Conservation (phyloP, 768 basidiomycete species). For the Russula dissimulans region DNA sequence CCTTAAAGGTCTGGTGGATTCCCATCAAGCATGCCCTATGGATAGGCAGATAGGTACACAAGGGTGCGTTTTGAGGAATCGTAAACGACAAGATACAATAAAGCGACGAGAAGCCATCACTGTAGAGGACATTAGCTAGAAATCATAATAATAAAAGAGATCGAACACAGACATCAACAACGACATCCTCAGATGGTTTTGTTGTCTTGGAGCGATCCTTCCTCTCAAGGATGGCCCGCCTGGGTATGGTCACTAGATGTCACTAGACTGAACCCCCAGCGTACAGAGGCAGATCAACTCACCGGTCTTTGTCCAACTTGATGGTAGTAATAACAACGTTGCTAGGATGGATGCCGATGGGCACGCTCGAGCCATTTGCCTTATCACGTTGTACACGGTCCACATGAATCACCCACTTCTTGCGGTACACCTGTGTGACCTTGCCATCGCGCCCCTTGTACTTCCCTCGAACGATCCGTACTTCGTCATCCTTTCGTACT, state of each 20-base stretch:
- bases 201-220: conserved; percentile 67
- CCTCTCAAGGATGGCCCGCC: conserved; percentile 79
- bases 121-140: conserved; percentile 21
- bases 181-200: conserved; percentile 49
- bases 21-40: conserved; percentile 51
- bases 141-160: conserved; percentile 4
- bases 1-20: background rate
- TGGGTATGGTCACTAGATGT: conserved; percentile 22
- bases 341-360: conserved; percentile 93
- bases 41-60: conserved; percentile 58
- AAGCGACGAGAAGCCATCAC: conserved; percentile 30
- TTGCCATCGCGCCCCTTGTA: conserved; percentile 99
- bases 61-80: conserved; percentile 38
- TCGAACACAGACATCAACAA: conserved; percentile 57
- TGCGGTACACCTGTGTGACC: conserved; percentile 95
- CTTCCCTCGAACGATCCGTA: conserved; percentile 91
- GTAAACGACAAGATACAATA: conserved; percentile 25
- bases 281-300: conserved; percentile 17
- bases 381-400: conserved; percentile 98
- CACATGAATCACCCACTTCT: conserved; percentile 98
- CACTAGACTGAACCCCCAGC: background rate
- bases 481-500: conserved; percentile 97
- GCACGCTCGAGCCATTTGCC: conserved; percentile 88
- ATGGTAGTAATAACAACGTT: conserved; percentile 91
- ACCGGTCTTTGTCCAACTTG: conserved; percentile 91